These are phyloP conservation scores for Dacryopinax spathularia DNA, from an alignment of 768 basidiomycete genomes.

Conservation along the genomic window DNA sequence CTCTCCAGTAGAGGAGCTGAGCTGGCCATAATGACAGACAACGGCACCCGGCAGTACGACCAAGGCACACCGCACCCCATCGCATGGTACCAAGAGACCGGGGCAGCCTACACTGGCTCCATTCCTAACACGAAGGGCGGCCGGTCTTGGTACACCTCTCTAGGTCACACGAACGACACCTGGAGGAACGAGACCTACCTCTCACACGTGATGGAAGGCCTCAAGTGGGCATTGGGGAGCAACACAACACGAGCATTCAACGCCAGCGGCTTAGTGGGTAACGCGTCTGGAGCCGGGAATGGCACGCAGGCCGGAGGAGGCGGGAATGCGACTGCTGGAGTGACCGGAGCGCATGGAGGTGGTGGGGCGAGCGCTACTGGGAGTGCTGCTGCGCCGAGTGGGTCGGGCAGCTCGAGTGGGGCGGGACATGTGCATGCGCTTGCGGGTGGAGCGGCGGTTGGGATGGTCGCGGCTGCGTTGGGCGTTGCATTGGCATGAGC, in stretches of 20 bases:
- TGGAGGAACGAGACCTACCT: conserved; percentile 66
- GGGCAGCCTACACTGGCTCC: conserved; percentile 38
- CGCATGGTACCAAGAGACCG: conserved; percentile 73
- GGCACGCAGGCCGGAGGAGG: neutral
- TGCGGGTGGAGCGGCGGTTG: neutral
- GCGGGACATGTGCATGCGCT: conserved; percentile 4
- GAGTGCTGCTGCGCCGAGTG: neutral
- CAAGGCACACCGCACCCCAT: conserved; percentile 68
- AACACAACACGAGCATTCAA: conserved; percentile 60
- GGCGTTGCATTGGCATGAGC: conserved; percentile 6
- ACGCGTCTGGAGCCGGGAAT: conserved; percentile 11
- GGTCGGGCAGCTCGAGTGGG: neutral
- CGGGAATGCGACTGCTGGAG: neutral
- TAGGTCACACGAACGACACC: conserved; percentile 67
- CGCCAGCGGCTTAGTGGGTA: conserved; percentile 45
- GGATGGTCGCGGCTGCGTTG: conserved; percentile 5
- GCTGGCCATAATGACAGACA: conserved; percentile 14
- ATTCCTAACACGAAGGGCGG: conserved; percentile 31
- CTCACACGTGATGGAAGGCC: conserved; percentile 57
- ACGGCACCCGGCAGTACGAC: conserved; percentile 34
- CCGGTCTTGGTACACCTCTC: conserved; percentile 69
- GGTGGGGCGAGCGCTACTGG: neutral
- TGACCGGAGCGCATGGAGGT: neutral
- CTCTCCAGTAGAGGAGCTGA: conserved; percentile 25
- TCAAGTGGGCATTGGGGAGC: conserved; percentile 56